phyloP scores from a whole-genome alignment of 2,329 filamentous ascomycete species.

The Simplicillium aogashimaense region DNA sequence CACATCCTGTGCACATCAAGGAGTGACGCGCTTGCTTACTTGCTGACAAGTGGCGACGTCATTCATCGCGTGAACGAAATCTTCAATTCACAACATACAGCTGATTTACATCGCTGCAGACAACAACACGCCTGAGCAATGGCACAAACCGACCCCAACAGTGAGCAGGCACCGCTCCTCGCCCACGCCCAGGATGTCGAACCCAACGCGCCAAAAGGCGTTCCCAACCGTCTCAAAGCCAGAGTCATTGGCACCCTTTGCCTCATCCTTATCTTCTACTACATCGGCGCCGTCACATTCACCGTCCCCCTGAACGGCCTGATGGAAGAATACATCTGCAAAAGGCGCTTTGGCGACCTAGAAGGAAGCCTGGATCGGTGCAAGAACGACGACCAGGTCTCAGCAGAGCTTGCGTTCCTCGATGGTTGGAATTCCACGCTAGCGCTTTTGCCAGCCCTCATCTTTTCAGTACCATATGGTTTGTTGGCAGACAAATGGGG shows the following conservation, averaged over 20 bases:
- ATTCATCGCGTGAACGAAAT: too few relatives aligned
- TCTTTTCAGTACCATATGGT: background rate
- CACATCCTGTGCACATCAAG: too few relatives aligned
- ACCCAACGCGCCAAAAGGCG: background rate
- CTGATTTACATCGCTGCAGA: too few relatives aligned
- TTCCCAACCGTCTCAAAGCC: background rate
- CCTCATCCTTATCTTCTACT: background rate
- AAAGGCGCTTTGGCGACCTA: background rate
- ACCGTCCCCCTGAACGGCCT: background rate
- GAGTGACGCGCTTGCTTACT: too few relatives aligned
- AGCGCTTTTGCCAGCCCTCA: background rate
- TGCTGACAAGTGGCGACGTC: too few relatives aligned
- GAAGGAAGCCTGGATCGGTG: background rate
- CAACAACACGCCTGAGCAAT: too few relatives aligned
- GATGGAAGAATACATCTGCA: background rate
- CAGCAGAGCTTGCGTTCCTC: background rate
- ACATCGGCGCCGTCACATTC: background rate
- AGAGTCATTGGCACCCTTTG: background rate
- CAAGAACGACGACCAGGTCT: background rate
- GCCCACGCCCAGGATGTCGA: background rate
- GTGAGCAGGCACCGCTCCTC: background rate
- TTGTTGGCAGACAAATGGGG: background rate
- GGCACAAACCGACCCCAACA: too few relatives aligned
- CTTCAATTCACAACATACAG: too few relatives aligned
- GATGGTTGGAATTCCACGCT: background rate